phyloP scores from a whole-genome alignment of 208 protist species.

The Novymonas esmeraldas region DNA sequence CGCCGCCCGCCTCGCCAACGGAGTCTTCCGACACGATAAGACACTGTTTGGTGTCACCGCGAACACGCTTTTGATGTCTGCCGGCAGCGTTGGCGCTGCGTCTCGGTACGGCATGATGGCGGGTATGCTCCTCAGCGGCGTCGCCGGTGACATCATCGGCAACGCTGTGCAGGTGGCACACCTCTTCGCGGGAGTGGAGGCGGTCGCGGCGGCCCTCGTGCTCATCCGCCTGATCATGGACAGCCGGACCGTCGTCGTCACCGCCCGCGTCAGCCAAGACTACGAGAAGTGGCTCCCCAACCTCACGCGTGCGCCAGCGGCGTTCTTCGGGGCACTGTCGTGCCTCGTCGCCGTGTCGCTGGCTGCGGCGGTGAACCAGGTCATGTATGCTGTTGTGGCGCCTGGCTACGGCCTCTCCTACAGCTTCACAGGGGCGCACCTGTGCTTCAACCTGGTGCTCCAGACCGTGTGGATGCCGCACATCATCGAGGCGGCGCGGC shows the following conservation, averaged over 20 bases:
- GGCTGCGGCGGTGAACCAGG: constrained; percentile 43
- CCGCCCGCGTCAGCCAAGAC: constrained; percentile 8
- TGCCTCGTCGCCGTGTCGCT: constrained; percentile 19
- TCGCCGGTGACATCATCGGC: constrained; percentile 25
- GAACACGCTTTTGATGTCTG: constrained; percentile 9
- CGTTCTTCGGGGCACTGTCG: constrained; percentile 3
- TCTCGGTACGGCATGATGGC: constrained; percentile 31
- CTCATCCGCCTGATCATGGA: constrained; percentile 17
- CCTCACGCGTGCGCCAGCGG: constrained; percentile 3
- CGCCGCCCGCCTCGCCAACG: constrained; percentile 50
- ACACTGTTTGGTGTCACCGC: constrained; percentile 29
- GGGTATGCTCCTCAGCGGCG: constrained; percentile 37
- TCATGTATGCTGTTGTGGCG: constrained; percentile 50
- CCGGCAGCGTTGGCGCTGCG: neutral
- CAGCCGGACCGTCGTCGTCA: neutral
- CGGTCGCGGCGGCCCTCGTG: constrained; percentile 21
- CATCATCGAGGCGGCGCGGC: constrained; percentile 12
- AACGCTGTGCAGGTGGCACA: constrained; percentile 28
- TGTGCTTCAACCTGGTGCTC: constrained; percentile 34
- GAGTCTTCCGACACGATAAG: constrained; percentile 64
- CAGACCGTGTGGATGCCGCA: constrained; percentile 31
- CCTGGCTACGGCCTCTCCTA: constrained; percentile 39
- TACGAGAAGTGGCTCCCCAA: constrained; percentile 26
- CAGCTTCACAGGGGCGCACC: constrained; percentile 39
- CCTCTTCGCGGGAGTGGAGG: constrained; percentile 27